phyloP scores from a whole-genome alignment of 306 rosid genomes.

The Gastrolobium villosum region DNA sequence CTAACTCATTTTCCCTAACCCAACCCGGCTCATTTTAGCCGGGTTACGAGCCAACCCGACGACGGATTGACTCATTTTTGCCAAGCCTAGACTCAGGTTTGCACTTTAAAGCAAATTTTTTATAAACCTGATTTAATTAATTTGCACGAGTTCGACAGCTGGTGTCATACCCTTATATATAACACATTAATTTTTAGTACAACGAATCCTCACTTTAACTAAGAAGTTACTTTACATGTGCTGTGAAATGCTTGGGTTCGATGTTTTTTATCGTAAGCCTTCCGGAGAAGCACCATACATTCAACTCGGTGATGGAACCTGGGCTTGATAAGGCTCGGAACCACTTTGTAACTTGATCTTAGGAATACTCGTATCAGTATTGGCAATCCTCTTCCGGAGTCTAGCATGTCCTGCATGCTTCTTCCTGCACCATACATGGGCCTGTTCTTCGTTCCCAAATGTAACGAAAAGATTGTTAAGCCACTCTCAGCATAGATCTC shows the following conservation, averaged over 20 bases:
- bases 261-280: slow-evolving; percentile 63
- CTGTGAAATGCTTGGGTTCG: slow-evolving; percentile 66
- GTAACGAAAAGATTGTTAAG: slow-evolving; percentile 50
- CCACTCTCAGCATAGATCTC: slow-evolving; percentile 78
- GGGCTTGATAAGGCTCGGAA: slow-evolving; percentile 64
- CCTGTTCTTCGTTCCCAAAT: slow-evolving; percentile 67
- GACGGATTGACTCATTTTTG: too few relatives aligned
- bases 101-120: too few relatives aligned
- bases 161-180: neutral
- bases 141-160: too few relatives aligned
- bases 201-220: neutral
- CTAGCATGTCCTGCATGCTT: slow-evolving; percentile 81
- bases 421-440: slow-evolving; percentile 95
- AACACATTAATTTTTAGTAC: neutral
- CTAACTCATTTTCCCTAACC: too few relatives aligned
- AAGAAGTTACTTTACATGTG: slow-evolving; percentile 60
- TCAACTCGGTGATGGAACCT: slow-evolving; percentile 66
- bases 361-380: slow-evolving; percentile 52
- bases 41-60: too few relatives aligned
- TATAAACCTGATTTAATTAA: too few relatives aligned
- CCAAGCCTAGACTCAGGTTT: too few relatives aligned
- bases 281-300: slow-evolving; percentile 65
- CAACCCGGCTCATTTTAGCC: too few relatives aligned
- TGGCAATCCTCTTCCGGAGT: slow-evolving; percentile 74
- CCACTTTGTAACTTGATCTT: slow-evolving; percentile 60